Percentiles rank a stretch among this genome's conserved stretches.
phyloP scores from a whole-genome alignment of 352 stramenopile species.

The Chloridella minuta region DNA sequence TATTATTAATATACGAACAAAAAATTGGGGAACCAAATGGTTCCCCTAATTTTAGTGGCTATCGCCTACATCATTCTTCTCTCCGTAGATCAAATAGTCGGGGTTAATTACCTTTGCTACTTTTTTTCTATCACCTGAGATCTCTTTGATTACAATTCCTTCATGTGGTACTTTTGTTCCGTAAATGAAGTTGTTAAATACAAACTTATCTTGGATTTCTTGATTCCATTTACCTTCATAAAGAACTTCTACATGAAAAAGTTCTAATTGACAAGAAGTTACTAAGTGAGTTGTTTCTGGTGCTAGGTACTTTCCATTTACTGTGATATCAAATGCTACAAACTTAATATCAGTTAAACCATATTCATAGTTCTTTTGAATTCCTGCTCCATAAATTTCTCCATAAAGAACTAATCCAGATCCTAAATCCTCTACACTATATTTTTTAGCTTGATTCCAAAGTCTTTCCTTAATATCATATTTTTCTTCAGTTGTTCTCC shows the following conservation, averaged over 20 bases:
- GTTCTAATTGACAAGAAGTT: background rate
- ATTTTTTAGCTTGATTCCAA: background rate
- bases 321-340: background rate
- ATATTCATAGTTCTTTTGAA: slow-evolving; percentile 11
- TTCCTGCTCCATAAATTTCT: slow-evolving; percentile 5
- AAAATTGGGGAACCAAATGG: too few relatives aligned
- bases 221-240: background rate
- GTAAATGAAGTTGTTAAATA: background rate
- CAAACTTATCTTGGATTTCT: background rate
- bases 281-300: background rate
- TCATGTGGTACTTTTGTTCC: slow-evolving; percentile 6
- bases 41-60: background rate
- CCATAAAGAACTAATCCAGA: background rate
- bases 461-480: background rate
- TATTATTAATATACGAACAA: too few relatives aligned
- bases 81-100: background rate
- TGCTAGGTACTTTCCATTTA: background rate
- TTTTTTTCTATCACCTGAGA: background rate
- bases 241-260: background rate
- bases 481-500: background rate
- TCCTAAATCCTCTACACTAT: background rate
- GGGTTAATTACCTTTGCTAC: slow-evolving; percentile 6
- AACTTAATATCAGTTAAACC: background rate
- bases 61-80: background rate
- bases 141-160: background rate